Conservation (phyloP, 1,284 basidiomycete genomes). For the Ustilago curta region DNA sequence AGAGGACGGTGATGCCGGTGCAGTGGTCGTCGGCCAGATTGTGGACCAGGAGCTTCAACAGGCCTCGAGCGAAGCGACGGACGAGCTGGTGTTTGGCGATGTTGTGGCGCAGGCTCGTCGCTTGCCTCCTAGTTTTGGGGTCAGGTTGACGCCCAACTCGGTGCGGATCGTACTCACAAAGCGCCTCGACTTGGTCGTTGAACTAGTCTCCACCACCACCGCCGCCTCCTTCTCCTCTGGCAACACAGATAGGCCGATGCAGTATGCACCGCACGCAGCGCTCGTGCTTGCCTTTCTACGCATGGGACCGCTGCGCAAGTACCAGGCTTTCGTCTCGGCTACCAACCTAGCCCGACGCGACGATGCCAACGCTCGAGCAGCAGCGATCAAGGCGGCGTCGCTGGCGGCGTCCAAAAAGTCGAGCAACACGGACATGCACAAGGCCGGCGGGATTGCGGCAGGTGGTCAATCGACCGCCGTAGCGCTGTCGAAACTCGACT, state of each 20-base stretch:
- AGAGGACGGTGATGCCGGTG: not conserved
- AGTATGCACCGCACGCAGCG: constrained; percentile 20
- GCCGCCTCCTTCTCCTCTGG: too few species aligned
- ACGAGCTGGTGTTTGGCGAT: constrained; percentile 56
- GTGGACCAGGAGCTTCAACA: constrained; percentile 52
- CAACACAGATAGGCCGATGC: too few species aligned
- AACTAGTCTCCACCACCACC: constrained; percentile 28
- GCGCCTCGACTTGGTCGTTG: constrained; percentile 32
- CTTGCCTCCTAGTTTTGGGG: constrained; percentile 42
- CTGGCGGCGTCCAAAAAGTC: constrained; percentile 25
- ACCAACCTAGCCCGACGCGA: constrained; percentile 5
- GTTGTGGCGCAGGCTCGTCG: constrained; percentile 46
- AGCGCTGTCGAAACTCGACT: constrained; percentile 17
- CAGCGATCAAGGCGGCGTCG: constrained; percentile 23
- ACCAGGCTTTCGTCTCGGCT: constrained; percentile 18
- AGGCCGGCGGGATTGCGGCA: constrained; percentile 16
- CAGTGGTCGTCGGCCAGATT: constrained; percentile 16
- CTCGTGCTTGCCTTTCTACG: constrained; percentile 40
- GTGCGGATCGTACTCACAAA: constrained; percentile 47
- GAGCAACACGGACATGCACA: not conserved
- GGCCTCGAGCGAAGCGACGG: constrained; percentile 55
- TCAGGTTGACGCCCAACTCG: constrained; percentile 35
- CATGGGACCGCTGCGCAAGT: constrained; percentile 35
- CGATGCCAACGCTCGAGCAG: constrained; percentile 17
- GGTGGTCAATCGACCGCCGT: constrained; percentile 18